A percentile compares a stretch with the other conserved stretches of the same genome.
These are phyloP conservation scores for Ascochyta clinopodiicola DNA, from an alignment of 2,329 filamentous ascomycete species.

Conservation along the genomic window DNA sequence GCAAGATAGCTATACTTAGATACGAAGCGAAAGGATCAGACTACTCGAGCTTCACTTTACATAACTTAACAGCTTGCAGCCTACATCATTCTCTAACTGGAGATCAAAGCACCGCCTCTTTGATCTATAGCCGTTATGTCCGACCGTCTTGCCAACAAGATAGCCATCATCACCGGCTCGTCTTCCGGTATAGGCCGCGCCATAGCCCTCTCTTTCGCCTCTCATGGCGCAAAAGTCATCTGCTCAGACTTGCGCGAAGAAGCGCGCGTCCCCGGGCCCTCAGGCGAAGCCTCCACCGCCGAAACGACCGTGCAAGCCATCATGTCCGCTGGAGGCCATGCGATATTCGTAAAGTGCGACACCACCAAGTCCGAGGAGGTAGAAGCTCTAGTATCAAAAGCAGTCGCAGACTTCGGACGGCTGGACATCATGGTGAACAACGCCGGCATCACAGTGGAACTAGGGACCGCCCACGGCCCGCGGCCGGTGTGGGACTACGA, in stretches of 20 bases:
- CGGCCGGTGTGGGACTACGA: constrained; percentile 55
- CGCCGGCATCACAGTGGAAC: constrained; percentile 56
- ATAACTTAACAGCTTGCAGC: neutral
- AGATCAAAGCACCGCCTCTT: neutral
- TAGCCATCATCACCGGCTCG: constrained; percentile 45
- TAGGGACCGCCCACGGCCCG: constrained; percentile 25
- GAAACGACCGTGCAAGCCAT: constrained; percentile 43
- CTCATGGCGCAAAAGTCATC: constrained; percentile 42
- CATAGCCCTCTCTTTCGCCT: constrained; percentile 39
- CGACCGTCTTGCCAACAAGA: constrained; percentile 35
- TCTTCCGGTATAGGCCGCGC: constrained; percentile 46
- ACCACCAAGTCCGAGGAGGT: constrained; percentile 54
- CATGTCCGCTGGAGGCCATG: constrained; percentile 36
- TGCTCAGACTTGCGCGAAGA: constrained; percentile 40
- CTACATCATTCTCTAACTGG: too few relatives aligned
- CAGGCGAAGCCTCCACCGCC: constrained; percentile 19
- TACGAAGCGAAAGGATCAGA: too few relatives aligned
- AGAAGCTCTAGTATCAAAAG: constrained; percentile 49
- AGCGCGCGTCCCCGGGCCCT: constrained; percentile 22
- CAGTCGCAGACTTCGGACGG: constrained; percentile 55
- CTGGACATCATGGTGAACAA: constrained; percentile 57
- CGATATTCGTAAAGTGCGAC: constrained; percentile 51
- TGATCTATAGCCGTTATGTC: neutral
- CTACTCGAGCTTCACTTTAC: too few relatives aligned
- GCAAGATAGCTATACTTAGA: neutral